A percentile compares a stretch with the other conserved stretches of the same genome.
These are phyloP conservation scores for Metschnikowia borealis DNA, from an alignment of 805 yeast species.

Conservation along the genomic window DNA sequence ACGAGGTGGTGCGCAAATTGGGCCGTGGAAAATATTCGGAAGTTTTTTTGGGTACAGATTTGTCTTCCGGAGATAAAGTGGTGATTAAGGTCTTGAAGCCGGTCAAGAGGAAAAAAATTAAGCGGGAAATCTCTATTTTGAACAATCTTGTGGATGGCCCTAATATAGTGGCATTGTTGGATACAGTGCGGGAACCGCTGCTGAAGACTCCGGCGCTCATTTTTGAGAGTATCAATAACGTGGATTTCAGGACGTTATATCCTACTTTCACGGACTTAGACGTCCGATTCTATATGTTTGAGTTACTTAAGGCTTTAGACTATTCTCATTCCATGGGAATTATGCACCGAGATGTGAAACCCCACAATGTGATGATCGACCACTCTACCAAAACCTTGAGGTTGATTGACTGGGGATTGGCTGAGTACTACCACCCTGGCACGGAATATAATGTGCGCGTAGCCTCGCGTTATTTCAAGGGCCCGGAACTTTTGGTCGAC, in stretches of 20 bases:
- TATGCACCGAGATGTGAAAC: slow-evolving; percentile 92
- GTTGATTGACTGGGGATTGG: slow-evolving; percentile 92
- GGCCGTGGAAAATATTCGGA: slow-evolving; percentile 95
- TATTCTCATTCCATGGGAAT: slow-evolving; percentile 91
- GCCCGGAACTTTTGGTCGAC: slow-evolving; percentile 85
- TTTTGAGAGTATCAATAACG: slow-evolving; percentile 79
- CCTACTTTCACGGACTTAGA: slow-evolving; percentile 74
- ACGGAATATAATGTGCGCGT: slow-evolving; percentile 89
- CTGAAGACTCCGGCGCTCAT: slow-evolving; percentile 85
- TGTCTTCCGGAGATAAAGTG: slow-evolving; percentile 56
- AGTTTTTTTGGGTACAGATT: slow-evolving; percentile 80
- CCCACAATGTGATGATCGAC: slow-evolving; percentile 92
- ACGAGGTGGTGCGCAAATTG: slow-evolving; percentile 77
- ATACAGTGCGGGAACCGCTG: slow-evolving; percentile 83
- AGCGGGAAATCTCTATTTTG: slow-evolving; percentile 82
- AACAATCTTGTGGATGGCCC: slow-evolving; percentile 84
- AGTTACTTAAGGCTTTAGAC: slow-evolving; percentile 77
- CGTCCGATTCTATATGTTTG: slow-evolving; percentile 78
- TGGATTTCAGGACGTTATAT: slow-evolving; percentile 82
- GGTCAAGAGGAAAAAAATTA: slow-evolving; percentile 87
- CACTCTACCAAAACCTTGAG: slow-evolving; percentile 59
- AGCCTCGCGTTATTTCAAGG: slow-evolving; percentile 87
- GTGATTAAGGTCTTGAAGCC: slow-evolving; percentile 93
- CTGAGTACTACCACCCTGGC: slow-evolving; percentile 88
- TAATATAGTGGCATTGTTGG: slow-evolving; percentile 68